Evolutionary conservation across 768 basidiomycete species (phyloP), one percentile per base, ranked within the genome.

Genomic region (Lyophyllum atratum): DNA sequence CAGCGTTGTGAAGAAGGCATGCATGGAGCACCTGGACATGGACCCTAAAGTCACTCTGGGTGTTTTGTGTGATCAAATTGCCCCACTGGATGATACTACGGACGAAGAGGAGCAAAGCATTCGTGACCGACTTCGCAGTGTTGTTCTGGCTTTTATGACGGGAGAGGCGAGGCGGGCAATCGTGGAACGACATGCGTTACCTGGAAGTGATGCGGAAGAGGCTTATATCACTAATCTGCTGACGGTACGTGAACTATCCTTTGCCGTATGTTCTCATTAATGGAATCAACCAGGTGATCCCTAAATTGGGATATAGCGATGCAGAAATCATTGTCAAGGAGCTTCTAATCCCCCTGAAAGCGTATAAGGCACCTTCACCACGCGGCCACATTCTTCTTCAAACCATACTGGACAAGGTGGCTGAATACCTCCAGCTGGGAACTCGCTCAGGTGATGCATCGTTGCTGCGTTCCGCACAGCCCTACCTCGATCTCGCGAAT

Each of bases 1-100:
- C 11, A 68, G 62, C 0, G 76, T 86, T 31, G 87, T 90, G 22
- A 83, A 85, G 63, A 70, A 75, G 53, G 83, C 86, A 17, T 75
- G 90, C 15, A 68, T 77, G 1, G 78, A 82, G 58, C 89, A 90
- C 66, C 76, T 90, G 53, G 80, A 85, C 43, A 77, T 89, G 74
- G 85, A 87, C 58, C 76, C 85, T 1, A 72, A 71, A 8, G 76
- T 83, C 17, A 85, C 87, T 1, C 72, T 90, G 6, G 79, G 83
- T 34, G 88, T 90, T 14, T 73, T 90, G 4, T 88, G 82, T 64
- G 89, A 90, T 64, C 88, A 90, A 65, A 73, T 88, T 33, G 66
- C 79, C 3, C 82, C 83, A 1, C 65, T 73, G 0, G 80, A 80
- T 46, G 83, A 82, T 25, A 66, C 74, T 12, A 60, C 75, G 63